Conservation (phyloP, 208 protist genomes). For the Acanthamoeba healyi region DNA sequence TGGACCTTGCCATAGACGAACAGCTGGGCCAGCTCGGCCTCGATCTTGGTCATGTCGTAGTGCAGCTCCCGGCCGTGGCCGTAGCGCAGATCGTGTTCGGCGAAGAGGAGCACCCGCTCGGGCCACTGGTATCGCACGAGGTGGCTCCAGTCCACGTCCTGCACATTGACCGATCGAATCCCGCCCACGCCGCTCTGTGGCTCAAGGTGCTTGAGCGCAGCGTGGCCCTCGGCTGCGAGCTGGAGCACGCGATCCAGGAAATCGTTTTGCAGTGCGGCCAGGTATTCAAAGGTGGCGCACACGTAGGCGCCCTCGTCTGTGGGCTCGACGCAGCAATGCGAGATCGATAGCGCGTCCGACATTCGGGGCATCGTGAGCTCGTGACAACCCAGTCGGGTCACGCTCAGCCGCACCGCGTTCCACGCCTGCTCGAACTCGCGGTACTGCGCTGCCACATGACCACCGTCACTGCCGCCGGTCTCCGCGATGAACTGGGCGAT, state of each 20-base stretch:
- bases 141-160: not conserved
- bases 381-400: not conserved
- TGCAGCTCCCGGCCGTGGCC: not conserved
- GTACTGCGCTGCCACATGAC: not conserved
- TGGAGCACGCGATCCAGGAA: constrained; percentile 7
- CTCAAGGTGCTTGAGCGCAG: constrained; percentile 9
- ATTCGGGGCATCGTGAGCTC: constrained; percentile 9
- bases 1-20: constrained; percentile 2
- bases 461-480: not conserved
- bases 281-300: not conserved
- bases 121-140: constrained; percentile 13
- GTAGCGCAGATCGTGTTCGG: constrained; percentile 18
- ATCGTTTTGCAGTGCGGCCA: constrained; percentile 15
- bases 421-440: constrained; percentile 1
- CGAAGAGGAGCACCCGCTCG: constrained; percentile 22
- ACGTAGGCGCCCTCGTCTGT: not conserved
- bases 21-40: constrained; percentile 1
- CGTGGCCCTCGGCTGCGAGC: constrained; percentile 25
- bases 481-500: not conserved
- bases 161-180: not conserved
- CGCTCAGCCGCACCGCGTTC: not conserved
- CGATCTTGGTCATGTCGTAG: constrained; percentile 13
- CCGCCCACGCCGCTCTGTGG: not conserved
- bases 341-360: not conserved
- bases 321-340: constrained; percentile 5